These are phyloP conservation scores for Lithospermum erythrorhizon DNA, from an alignment of 257 asterid species.

Conservation along the genomic window DNA sequence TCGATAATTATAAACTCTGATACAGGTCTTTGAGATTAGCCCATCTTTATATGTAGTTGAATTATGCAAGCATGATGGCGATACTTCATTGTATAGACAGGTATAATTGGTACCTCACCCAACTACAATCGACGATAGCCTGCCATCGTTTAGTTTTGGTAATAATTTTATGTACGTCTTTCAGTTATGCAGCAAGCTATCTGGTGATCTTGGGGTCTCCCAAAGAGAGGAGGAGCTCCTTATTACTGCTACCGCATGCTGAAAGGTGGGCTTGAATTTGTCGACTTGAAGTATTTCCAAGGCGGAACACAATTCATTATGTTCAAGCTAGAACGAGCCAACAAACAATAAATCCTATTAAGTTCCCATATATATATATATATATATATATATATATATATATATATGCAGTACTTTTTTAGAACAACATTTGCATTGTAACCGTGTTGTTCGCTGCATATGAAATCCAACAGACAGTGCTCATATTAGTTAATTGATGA, in stretches of 20 bases:
- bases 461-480: neutral
- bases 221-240: slow-evolving; percentile 24
- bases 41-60: slow-evolving; percentile 79
- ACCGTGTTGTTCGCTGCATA: neutral
- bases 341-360: neutral
- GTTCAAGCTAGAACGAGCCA: too few species aligned
- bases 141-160: neutral
- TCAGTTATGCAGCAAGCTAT: slow-evolving; percentile 80
- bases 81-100: slow-evolving; percentile 64
- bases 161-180: neutral
- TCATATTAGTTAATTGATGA: neutral
- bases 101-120: slow-evolving; percentile 16
- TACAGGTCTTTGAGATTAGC: slow-evolving; percentile 82
- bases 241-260: slow-evolving; percentile 21
- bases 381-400: too few species aligned
- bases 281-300: neutral
- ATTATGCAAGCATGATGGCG: slow-evolving; percentile 62
- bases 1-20: slow-evolving; percentile 1
- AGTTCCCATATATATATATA: too few species aligned
- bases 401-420: neutral
- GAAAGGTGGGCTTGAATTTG: neutral
- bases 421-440: neutral
- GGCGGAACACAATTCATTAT: neutral
- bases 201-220: slow-evolving; percentile 66
- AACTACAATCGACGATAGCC: neutral